These are phyloP conservation scores for Cercospora zeae-maydis DNA, from an alignment of 2,329 filamentous ascomycete genomes.

Conservation along the genomic window DNA sequence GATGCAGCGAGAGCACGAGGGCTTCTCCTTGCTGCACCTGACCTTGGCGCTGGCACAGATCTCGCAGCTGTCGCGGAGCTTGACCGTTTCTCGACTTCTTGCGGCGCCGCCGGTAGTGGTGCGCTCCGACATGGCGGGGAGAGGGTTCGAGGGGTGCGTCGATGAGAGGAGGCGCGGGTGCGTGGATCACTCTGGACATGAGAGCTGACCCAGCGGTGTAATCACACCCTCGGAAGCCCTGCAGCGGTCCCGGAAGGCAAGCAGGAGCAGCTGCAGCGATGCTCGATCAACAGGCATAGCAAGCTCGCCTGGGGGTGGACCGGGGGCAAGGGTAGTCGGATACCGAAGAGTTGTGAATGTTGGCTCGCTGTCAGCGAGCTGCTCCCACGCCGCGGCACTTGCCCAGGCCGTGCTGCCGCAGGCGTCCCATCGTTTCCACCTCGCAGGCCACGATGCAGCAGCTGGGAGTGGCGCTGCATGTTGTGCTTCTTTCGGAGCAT, in stretches of 20 bases:
- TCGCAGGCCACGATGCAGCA: no score
- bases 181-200: neutral
- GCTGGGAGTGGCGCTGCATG: no score
- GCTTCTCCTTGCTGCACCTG: constrained; percentile 9
- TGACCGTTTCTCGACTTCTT: constrained; percentile 3
- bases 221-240: neutral
- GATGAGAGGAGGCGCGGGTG: neutral
- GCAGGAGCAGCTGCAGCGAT: neutral
- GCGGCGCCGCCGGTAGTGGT: neutral
- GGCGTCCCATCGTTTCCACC: no score
- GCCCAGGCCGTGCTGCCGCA: no score
- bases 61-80: constrained; percentile 8
- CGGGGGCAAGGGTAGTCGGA: neutral
- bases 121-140: neutral
- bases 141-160: neutral
- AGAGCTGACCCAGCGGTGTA: neutral
- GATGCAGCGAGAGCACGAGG: constrained; percentile 2
- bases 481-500: no score
- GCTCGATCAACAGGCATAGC: neutral
- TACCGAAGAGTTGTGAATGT: neutral
- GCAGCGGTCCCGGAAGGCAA: neutral
- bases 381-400: no score
- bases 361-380: neutral
- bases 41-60: constrained; percentile 9
- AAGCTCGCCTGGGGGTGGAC: neutral